These are phyloP conservation scores for Curvularia sp. DNA, from an alignment of 2,329 filamentous ascomycete genomes.

Conservation along the genomic window DNA sequence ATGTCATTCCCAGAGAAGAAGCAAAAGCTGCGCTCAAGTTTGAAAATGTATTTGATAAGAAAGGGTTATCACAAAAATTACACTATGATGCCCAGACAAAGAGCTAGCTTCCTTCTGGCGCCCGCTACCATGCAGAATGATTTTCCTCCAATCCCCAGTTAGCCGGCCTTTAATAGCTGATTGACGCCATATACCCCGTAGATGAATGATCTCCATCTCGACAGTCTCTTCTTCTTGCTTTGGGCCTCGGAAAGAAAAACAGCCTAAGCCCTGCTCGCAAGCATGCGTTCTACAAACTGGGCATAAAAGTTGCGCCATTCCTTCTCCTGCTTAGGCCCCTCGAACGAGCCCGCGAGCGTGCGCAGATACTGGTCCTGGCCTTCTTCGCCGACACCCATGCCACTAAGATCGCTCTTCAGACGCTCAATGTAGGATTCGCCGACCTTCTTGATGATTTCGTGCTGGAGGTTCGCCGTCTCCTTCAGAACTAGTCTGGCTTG, in stretches of 20 bases:
- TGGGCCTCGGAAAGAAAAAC: not conserved
- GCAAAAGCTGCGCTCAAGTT: not conserved
- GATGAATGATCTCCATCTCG: slow-evolving; percentile 12
- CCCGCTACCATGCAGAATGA: slow-evolving; percentile 29
- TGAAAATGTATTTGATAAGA: not conserved
- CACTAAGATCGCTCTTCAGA: slow-evolving; percentile 70
- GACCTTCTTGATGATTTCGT: slow-evolving; percentile 88
- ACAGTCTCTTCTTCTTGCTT: slow-evolving; percentile 9
- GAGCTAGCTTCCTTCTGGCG: slow-evolving; percentile 16
- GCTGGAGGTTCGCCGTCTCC: slow-evolving; percentile 86
- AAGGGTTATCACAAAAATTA: slow-evolving; percentile 30
- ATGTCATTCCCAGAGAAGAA: not conserved
- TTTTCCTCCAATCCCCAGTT: slow-evolving; percentile 8
- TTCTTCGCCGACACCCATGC: slow-evolving; percentile 70
- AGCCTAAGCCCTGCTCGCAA: slow-evolving; percentile 29
- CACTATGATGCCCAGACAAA: slow-evolving; percentile 18
- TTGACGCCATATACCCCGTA: slow-evolving; percentile 13
- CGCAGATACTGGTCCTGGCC: slow-evolving; percentile 70
- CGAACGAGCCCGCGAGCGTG: slow-evolving; percentile 45
- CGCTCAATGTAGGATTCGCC: slow-evolving; percentile 79
- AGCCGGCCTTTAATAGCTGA: slow-evolving; percentile 1
- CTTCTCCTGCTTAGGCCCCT: slow-evolving; percentile 49
- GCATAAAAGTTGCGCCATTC: slow-evolving; percentile 57
- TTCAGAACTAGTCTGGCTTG: slow-evolving; percentile 86
- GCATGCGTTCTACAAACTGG: slow-evolving; percentile 50